Conservation (phyloP, 768 basidiomycete genomes). For the Leccinum barrowsii region DNA sequence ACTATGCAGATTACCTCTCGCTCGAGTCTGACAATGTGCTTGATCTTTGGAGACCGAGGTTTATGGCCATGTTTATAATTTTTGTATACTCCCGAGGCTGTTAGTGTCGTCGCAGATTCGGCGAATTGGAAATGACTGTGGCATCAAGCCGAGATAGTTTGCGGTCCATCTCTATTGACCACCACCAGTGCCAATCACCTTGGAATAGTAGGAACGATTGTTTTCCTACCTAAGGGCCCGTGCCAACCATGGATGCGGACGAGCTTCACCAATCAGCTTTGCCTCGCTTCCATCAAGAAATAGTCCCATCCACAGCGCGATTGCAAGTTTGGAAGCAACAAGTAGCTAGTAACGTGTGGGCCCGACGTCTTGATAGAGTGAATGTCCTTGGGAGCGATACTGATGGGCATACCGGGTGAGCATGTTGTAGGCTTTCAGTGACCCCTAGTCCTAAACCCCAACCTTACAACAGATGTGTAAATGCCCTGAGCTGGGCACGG, state of each 20-base stretch:
- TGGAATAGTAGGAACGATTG: not conserved
- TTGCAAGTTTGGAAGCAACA: constrained; percentile 22
- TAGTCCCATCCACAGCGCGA: constrained; percentile 21
- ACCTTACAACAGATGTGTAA: constrained; percentile 61
- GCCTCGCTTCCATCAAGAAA: constrained; percentile 3
- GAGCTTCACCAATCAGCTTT: constrained; percentile 5
- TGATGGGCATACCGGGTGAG: constrained; percentile 68
- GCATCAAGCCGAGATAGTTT: not conserved
- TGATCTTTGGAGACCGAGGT: constrained; percentile 8
- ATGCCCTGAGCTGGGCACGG: constrained; percentile 70
- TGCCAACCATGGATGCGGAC: constrained; percentile 11
- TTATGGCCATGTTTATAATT: not conserved
- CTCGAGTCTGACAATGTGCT: constrained; percentile 3
- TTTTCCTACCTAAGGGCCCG: not conserved
- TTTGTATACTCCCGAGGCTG: not conserved
- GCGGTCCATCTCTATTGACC: not conserved
- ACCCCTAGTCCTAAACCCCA: not conserved
- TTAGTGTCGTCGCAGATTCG: not conserved
- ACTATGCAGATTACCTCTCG: not conserved
- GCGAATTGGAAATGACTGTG: not conserved
- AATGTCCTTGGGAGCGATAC: constrained; percentile 64
- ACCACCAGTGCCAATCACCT: not conserved
- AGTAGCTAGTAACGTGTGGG: constrained; percentile 24
- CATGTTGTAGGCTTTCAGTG: not conserved
- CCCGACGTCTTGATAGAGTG: constrained; percentile 53